Conservation (phyloP, 208 protist species). For the Vickermania spadyakhi region DNA sequence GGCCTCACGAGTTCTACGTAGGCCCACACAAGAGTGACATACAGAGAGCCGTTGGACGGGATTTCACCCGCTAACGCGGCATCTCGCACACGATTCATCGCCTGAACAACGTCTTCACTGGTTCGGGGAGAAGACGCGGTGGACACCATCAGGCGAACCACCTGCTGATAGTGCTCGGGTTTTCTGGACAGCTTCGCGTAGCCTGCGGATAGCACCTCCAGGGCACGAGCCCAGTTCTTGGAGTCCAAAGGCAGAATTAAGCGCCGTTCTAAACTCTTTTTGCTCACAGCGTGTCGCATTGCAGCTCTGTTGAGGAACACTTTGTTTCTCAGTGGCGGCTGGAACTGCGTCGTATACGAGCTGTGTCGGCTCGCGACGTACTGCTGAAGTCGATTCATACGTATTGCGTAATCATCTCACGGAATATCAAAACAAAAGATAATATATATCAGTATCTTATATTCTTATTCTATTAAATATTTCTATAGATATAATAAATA, state of each 20-base stretch:
- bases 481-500: too few relatives aligned
- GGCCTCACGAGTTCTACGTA: conserved; percentile 41
- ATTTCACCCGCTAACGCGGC: conserved; percentile 60
- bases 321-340: conserved; percentile 8
- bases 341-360: conserved; percentile 77
- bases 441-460: too few relatives aligned
- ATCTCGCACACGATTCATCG: conserved; percentile 51
- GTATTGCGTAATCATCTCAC: too few relatives aligned
- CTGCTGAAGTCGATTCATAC: conserved; percentile 4
- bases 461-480: too few relatives aligned
- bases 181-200: conserved; percentile 64
- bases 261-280: conserved; percentile 63
- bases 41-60: conserved; percentile 39
- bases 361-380: conserved; percentile 67
- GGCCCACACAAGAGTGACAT: conserved; percentile 68
- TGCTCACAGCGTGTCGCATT: conserved; percentile 34
- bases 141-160: conserved; percentile 57
- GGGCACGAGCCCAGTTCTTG: conserved; percentile 65
- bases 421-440: too few relatives aligned
- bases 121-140: conserved; percentile 2
- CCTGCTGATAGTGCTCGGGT: conserved; percentile 57
- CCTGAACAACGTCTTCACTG: neutral
- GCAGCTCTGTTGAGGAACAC: conserved; percentile 24
- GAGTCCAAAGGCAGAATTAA: conserved; percentile 76
- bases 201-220: conserved; percentile 61